A percentile compares a stretch with the other conserved stretches of the same genome.
phyloP scores from a whole-genome alignment of 805 yeast genomes.

The Sugiyamaella smithiae region DNA sequence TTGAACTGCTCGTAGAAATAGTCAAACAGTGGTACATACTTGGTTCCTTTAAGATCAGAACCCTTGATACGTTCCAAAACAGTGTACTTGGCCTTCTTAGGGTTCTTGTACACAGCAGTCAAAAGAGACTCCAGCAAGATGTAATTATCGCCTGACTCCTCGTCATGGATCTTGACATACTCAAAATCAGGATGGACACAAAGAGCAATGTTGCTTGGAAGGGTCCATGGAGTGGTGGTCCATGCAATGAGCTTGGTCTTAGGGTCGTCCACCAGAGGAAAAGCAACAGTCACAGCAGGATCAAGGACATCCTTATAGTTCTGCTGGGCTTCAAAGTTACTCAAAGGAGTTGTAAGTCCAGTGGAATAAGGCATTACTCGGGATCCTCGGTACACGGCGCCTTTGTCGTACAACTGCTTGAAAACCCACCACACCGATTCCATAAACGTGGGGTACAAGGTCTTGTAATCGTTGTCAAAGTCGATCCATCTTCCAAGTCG shows the following conservation, averaged over 20 bases:
- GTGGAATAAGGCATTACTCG: conserved; percentile 99
- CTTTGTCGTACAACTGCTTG: conserved; percentile 79
- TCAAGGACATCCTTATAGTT: conserved; percentile 96
- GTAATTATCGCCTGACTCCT: conserved; percentile 75
- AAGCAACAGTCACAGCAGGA: conserved; percentile 93
- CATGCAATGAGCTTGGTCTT: conserved; percentile 88
- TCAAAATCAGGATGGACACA: conserved; percentile 90
- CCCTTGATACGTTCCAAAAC: conserved; percentile 80
- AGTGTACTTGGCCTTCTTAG: conserved; percentile 82
- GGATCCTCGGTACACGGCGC: conserved; percentile 88
- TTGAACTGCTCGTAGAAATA: conserved; percentile 74
- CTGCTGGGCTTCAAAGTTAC: conserved; percentile 97
- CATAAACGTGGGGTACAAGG: conserved; percentile 93
- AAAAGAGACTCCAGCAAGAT: conserved; percentile 81
- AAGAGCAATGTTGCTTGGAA: conserved; percentile 89
- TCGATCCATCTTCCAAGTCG: conserved; percentile 99
- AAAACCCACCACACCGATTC: conserved; percentile 99
- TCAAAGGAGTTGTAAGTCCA: conserved; percentile 92
- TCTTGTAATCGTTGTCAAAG: conserved; percentile 96
- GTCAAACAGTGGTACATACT: conserved; percentile 79
- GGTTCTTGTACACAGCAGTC: conserved; percentile 88
- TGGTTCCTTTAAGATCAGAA: conserved; percentile 70
- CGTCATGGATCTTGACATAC: conserved; percentile 89
- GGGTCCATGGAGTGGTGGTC: conserved; percentile 99
- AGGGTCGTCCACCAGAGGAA: conserved; percentile 76